phyloP scores from a whole-genome alignment of 1,139 yeast genomes.

The Saccharomyces pastorianus region DNA sequence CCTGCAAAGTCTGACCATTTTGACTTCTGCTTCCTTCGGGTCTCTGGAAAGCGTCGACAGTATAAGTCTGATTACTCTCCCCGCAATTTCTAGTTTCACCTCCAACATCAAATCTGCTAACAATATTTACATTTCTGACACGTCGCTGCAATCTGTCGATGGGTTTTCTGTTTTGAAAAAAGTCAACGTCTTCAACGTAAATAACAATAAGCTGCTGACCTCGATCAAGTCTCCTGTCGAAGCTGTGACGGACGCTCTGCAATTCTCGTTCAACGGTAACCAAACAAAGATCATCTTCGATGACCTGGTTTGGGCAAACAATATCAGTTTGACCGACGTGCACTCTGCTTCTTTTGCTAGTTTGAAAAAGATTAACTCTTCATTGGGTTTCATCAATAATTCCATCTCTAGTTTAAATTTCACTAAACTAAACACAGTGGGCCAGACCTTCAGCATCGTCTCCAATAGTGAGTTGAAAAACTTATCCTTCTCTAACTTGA shows the following conservation, averaged over 20 bases:
- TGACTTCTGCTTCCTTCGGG: constrained; percentile 67
- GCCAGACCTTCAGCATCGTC: constrained; percentile 72
- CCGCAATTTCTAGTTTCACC: constrained; percentile 64
- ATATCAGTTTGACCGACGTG: constrained; percentile 74
- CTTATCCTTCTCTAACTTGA: constrained; percentile 62
- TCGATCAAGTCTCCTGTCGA: constrained; percentile 65
- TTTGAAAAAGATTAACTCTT: constrained; percentile 66
- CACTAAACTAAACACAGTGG: constrained; percentile 51
- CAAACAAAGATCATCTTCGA: constrained; percentile 61
- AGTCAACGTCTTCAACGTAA: constrained; percentile 71
- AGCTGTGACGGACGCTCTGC: constrained; percentile 64
- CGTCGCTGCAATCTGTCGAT: constrained; percentile 65
- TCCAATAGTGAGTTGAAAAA: constrained; percentile 65
- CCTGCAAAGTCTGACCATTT: constrained; percentile 57
- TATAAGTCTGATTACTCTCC: constrained; percentile 71
- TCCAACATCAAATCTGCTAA: constrained; percentile 72
- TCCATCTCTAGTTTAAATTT: constrained; percentile 50
- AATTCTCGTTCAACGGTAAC: constrained; percentile 79
- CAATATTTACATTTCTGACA: constrained; percentile 72
- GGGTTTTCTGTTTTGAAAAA: constrained; percentile 67
- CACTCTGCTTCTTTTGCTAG: constrained; percentile 61
- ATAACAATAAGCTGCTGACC: constrained; percentile 73
- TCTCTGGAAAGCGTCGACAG: constrained; percentile 73
- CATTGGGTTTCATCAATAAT: constrained; percentile 68
- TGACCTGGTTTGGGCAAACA: constrained; percentile 72